Conservation (phyloP, 352 stramenopile species). For the Pythium aristosporum region DNA sequence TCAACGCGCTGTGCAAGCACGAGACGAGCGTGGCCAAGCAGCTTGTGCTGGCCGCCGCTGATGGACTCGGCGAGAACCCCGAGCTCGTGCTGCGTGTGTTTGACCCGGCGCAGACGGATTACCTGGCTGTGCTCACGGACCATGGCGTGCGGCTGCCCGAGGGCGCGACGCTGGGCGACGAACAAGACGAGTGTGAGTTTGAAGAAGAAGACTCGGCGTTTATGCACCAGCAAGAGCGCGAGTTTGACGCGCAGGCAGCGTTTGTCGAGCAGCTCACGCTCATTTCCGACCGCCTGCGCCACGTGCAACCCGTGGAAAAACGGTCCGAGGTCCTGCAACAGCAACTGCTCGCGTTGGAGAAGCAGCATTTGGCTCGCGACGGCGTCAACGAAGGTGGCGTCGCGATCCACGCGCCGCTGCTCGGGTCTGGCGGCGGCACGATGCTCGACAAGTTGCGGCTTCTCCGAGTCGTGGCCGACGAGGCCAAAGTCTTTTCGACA, state of each 20-base stretch:
- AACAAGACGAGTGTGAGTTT: neutral
- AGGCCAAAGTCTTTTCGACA: conserved; percentile 45
- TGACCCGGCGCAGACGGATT: conserved; percentile 17
- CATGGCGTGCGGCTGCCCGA: neutral
- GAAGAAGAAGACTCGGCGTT: conserved; percentile 14
- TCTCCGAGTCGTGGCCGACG: conserved; percentile 30
- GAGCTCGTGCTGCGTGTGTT: conserved; percentile 14
- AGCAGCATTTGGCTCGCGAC: conserved; percentile 5
- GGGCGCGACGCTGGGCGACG: neutral
- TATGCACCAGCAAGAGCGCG: conserved; percentile 21
- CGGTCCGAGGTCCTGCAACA: conserved; percentile 13
- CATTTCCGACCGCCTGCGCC: conserved; percentile 34
- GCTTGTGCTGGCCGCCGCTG: conserved; percentile 1
- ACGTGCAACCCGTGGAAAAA: conserved; percentile 19
- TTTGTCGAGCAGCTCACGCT: conserved; percentile 36
- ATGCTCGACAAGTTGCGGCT: conserved; percentile 9
- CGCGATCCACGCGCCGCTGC: conserved; percentile 24
- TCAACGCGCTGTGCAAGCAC: conserved; percentile 22
- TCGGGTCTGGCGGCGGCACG: neutral
- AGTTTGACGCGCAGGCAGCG: conserved; percentile 32
- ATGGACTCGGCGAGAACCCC: conserved; percentile 1
- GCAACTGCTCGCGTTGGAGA: conserved; percentile 25
- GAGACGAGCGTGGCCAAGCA: conserved; percentile 8
- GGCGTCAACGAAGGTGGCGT: neutral
- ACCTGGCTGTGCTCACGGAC: neutral